Evolutionary conservation across 2,329 filamentous ascomycete species (phyloP), one percentile per base, ranked within the genome.

Genomic region (Cytospora piceicola): DNA sequence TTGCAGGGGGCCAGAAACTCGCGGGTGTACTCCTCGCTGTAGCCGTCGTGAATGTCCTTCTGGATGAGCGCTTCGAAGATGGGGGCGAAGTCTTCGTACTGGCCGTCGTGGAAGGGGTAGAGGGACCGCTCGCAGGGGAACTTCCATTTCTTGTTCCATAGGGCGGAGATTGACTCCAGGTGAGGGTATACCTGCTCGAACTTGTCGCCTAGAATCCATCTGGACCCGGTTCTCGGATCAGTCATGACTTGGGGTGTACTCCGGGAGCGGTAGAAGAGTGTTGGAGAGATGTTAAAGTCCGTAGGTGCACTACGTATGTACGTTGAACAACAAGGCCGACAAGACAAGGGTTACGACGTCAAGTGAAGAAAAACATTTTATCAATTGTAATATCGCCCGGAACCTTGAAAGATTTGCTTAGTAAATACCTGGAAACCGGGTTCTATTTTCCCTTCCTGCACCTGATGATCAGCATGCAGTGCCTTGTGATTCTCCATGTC

Each of bases 71-170:
- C 78, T 24, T 83, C 75, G 59, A 91, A 90, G 34, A 93, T 82
- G 24, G 88, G 88, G 70, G 85, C 82, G 73, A 93, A 93, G 76
- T 93, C 90, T 64, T 86, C 81, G 65, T 85, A 83, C 5, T 82
- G 78, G 59, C 88, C 86, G 76, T 93, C 90, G 80, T 93, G 90
- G 81, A 93, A 93, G 0, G 89, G 88, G 71, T 91, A 62, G 24
- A 62, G 54, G 2, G 54, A 51, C n/a, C 12, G 71, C 83, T 65
- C 77, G 88, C 88, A 62, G 7, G 88, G 88, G 70, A 83, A 80
- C 76, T 88, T 88, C 90, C 90, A 93, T 76, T 92, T 92, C 12
- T 88, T 90, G 77, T 91, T 88, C 90, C 90, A 93, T 30, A 91
- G 78, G 17, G 83, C 82, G 71, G 84, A 79, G 70, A 89, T 59